Base-by-base conservation (phyloP, 2,329 filamentous ascomycete species). In the Sclerotinia trifoliorum region DNA sequence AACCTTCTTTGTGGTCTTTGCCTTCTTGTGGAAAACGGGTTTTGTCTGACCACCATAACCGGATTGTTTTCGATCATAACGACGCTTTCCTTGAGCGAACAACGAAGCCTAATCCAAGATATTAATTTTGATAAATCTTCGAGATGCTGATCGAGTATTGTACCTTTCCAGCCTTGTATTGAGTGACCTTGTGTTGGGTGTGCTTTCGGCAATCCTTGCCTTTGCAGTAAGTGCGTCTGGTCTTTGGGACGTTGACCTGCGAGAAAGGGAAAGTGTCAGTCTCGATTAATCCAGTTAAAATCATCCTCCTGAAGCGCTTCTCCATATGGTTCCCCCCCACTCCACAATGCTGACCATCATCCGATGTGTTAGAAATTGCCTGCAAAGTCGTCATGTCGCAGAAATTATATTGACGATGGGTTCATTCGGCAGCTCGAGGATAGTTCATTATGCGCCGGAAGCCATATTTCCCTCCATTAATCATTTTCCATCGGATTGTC, bases 1-100 rank as follows among this genome's bases (percentile, higher is more conserved):
- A 79, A 99, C 91, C 91, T 99, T 99, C 92, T 99, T 99, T 82
- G 95, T 99, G 78, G 95, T 99, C 92, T 99, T 99, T 77, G 95
- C 95, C 88, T 97, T 98, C 91, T 98, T 99, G 92, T 98, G 95
- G 92, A 98, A 99, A 81, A 99, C 94, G 79, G 96, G 95, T 88
- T 99, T 99, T 80, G 95, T 99, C 88, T 99, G 95, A 94, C 95
- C 95, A 92, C 95, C 95, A 82, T 97, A 98, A 92, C 94, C 94
- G 82, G 90, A 93, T 87, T 98, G 94, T 88, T 98, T 98, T 81
- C 93, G 89, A 86, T 96, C 93, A 87, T 98, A 98, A 90, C 94
- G 94, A 85, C 94, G 92, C 92, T 98, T 99, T 89, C 94, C 94
- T 89, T 99, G 94, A 76, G 93, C 93, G 87, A 93, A 96, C 76